Percentiles rank a stretch among this genome's conserved stretches.
These are phyloP conservation scores for Chamaenerion angustifolium DNA, from an alignment of 345 rosid species.

Conservation along the genomic window DNA sequence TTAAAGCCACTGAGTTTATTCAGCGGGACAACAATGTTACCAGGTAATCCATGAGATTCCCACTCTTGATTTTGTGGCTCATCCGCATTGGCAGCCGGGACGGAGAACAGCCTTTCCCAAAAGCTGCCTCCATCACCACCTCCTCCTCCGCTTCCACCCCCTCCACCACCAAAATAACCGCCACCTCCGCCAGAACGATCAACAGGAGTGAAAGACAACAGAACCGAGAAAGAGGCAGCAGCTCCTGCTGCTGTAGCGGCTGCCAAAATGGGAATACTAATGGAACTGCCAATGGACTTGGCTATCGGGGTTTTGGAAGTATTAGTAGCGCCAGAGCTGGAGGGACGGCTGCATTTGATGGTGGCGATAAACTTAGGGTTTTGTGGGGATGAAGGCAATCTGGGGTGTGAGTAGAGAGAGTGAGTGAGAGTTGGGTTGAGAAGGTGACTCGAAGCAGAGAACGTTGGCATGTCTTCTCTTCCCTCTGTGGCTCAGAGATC, in stretches of 20 bases:
- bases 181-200: constrained; percentile 21
- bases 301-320: constrained; percentile 19
- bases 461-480: constrained; percentile 6
- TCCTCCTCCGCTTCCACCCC: constrained; percentile 32
- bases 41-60: constrained; percentile 90
- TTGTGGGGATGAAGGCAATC: constrained; percentile 15
- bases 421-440: constrained; percentile 7
- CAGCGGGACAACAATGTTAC: constrained; percentile 65
- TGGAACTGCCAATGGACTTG: constrained; percentile 7
- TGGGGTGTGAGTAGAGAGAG: constrained; percentile 14
- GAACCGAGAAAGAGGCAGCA: constrained; percentile 31
- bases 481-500: neutral
- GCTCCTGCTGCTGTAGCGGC: constrained; percentile 36
- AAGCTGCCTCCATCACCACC: constrained; percentile 43
- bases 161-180: constrained; percentile 23
- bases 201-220: constrained; percentile 18
- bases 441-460: constrained; percentile 8
- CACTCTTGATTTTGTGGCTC: constrained; percentile 58
- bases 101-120: constrained; percentile 40
- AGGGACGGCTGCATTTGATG: constrained; percentile 8
- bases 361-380: constrained; percentile 8
- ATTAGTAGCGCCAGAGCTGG: constrained; percentile 13
- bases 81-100: constrained; percentile 58
- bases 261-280: constrained; percentile 23
- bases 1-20: constrained; percentile 78